phyloP scores from a whole-genome alignment of 345 rosid genomes.

The Euphorbia tirucalli region DNA sequence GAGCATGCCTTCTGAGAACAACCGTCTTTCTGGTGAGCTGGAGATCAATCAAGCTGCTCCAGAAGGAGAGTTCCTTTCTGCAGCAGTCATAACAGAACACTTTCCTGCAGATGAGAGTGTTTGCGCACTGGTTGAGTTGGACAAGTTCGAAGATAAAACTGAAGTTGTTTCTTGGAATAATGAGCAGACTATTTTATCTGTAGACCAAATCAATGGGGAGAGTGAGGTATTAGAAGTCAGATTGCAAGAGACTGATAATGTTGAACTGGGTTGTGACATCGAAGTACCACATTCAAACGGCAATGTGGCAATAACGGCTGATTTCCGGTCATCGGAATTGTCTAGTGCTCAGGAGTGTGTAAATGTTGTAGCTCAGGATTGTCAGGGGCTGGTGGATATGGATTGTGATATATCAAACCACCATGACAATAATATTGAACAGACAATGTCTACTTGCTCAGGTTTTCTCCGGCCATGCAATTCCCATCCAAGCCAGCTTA shows the following conservation, averaged over 20 bases:
- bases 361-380: slow-evolving; percentile 39
- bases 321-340: slow-evolving; percentile 32
- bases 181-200: slow-evolving; percentile 16
- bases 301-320: slow-evolving; percentile 22
- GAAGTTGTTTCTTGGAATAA: slow-evolving; percentile 21
- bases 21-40: slow-evolving; percentile 25
- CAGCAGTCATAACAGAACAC: slow-evolving; percentile 28
- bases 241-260: slow-evolving; percentile 32
- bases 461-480: slow-evolving; percentile 36
- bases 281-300: slow-evolving; percentile 22
- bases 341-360: slow-evolving; percentile 26
- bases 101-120: slow-evolving; percentile 31
- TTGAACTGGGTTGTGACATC: slow-evolving; percentile 20
- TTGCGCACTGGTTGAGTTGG: slow-evolving; percentile 31
- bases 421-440: slow-evolving; percentile 22
- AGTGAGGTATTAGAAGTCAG: slow-evolving; percentile 11
- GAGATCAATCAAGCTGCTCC: slow-evolving; percentile 26
- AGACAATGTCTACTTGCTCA: slow-evolving; percentile 13
- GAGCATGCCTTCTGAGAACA: slow-evolving; percentile 33
- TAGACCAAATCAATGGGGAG: slow-evolving; percentile 26
- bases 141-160: slow-evolving; percentile 33
- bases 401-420: slow-evolving; percentile 28
- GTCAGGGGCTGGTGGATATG: slow-evolving; percentile 28
- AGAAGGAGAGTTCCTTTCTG: slow-evolving; percentile 27
- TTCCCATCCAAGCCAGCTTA: slow-evolving; percentile 26